A percentile compares a stretch with the other conserved stretches of the same genome.
These are phyloP conservation scores for Zoysia pacifica DNA, from an alignment of 176 grass and related monocot species.

Conservation along the genomic window DNA sequence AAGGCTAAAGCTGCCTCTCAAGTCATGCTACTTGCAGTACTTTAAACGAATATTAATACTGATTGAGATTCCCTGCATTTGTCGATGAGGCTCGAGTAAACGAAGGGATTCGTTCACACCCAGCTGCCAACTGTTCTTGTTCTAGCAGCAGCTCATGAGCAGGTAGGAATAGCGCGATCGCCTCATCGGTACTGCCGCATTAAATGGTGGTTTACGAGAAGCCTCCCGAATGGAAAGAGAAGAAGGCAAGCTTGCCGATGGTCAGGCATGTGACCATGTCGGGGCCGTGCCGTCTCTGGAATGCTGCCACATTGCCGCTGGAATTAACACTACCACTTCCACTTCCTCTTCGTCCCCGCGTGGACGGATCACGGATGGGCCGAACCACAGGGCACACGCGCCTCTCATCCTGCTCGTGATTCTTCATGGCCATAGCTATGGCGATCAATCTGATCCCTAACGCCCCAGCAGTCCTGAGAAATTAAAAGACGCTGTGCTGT, in stretches of 20 bases:
- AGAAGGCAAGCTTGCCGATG: background rate
- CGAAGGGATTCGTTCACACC: background rate
- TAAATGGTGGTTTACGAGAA: background rate
- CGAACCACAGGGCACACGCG: background rate
- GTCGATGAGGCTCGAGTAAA: background rate
- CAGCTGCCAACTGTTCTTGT: background rate
- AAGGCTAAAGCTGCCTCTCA: background rate
- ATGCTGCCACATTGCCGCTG: background rate
- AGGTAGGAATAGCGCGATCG: background rate
- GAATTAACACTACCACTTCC: background rate
- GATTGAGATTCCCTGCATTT: background rate
- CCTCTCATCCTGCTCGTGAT: background rate
- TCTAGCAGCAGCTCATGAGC: background rate
- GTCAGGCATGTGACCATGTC: background rate
- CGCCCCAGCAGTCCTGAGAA: background rate
- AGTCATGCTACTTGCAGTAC: background rate
- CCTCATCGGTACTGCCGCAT: background rate
- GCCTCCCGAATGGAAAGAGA: background rate
- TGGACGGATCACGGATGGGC: background rate
- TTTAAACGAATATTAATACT: background rate
- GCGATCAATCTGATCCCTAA: background rate
- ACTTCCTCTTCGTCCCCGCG: conserved; percentile 15
- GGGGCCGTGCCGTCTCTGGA: background rate
- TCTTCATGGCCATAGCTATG: background rate
- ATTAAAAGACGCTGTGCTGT: background rate